A percentile compares a stretch with the other conserved stretches of the same genome.
Evolutionary conservation across 1,284 basidiomycete genomes (phyloP).

Genomic region (Ceratobasidium papillatum): DNA sequence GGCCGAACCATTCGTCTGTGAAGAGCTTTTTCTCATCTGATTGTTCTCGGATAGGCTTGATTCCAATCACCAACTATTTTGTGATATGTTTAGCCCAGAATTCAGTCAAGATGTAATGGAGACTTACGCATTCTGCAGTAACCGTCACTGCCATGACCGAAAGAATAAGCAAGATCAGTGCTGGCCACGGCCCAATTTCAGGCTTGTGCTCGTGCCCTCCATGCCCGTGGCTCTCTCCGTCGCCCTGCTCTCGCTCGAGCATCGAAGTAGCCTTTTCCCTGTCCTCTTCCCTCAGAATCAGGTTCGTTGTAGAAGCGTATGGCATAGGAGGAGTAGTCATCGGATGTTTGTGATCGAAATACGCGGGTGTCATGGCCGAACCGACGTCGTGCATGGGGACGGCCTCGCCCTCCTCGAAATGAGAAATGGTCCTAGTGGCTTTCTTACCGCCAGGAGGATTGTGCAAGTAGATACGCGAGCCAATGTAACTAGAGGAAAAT

Average conservation of each 20-base stretch:
- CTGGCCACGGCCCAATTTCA: conserved; percentile 34
- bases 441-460: conserved; percentile 39
- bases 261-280: conserved; percentile 1
- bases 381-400: conserved; percentile 26
- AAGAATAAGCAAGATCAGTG: conserved; percentile 23
- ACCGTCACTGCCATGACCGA: conserved; percentile 17
- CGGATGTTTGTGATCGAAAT: conserved; percentile 19
- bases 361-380: conserved; percentile 16
- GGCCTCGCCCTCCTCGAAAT: conserved; percentile 24
- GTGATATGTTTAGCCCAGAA: not conserved
- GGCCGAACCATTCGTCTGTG: conserved; percentile 40
- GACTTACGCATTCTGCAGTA: conserved; percentile 42
- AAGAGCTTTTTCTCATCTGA: conserved; percentile 27
- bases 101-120: not conserved
- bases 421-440: not conserved
- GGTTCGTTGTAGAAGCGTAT: conserved; percentile 2
- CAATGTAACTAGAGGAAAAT: conserved; percentile 18
- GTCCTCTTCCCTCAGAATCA: conserved; percentile 9
- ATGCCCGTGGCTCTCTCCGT: not conserved
- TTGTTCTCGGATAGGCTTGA: conserved; percentile 32
- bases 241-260: conserved; percentile 7
- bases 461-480: conserved; percentile 42
- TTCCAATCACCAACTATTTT: conserved; percentile 28
- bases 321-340: conserved; percentile 1
- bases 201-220: conserved; percentile 33